phyloP scores from a whole-genome alignment of 257 asterid genomes.

The Misopates orontium region DNA sequence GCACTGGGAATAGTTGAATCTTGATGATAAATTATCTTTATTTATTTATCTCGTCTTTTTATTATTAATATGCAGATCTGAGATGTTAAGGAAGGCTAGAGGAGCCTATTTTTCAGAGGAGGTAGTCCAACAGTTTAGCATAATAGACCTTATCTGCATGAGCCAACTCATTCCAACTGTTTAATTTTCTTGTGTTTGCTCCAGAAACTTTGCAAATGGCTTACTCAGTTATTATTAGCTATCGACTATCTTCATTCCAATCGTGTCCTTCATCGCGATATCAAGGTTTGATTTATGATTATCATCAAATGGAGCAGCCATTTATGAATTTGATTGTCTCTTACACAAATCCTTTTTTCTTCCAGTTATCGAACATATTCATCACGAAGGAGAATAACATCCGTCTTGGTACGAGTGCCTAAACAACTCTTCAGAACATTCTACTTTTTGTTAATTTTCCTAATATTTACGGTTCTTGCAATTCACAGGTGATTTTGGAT shows the following conservation, averaged over 20 bases:
- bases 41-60: not conserved
- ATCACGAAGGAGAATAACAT: constrained; percentile 79
- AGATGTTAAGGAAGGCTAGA: constrained; percentile 64
- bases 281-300: constrained; percentile 57
- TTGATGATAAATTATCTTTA: not conserved
- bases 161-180: constrained; percentile 20
- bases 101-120: constrained; percentile 85
- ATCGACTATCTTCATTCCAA: constrained; percentile 85
- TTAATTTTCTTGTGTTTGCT: constrained; percentile 22
- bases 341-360: constrained; percentile 28
- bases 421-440: constrained; percentile 13
- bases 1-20: not conserved
- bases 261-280: constrained; percentile 88
- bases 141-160: not conserved
- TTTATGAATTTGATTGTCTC: constrained; percentile 24
- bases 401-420: constrained; percentile 68
- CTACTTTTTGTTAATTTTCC: constrained; percentile 2
- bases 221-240: constrained; percentile 81
- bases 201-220: constrained; percentile 97
- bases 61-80: constrained; percentile 51
- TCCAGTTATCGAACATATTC: constrained; percentile 81
- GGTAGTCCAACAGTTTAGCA: constrained; percentile 44
- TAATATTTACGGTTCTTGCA: constrained; percentile 20
- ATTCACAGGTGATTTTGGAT: constrained; percentile 84
- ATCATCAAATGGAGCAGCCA: constrained; percentile 1